Percentiles rank a stretch among this genome's conserved stretches.
Conservation (phyloP, 2,329 filamentous ascomycete genomes). For the Colletotrichum shisoi region DNA sequence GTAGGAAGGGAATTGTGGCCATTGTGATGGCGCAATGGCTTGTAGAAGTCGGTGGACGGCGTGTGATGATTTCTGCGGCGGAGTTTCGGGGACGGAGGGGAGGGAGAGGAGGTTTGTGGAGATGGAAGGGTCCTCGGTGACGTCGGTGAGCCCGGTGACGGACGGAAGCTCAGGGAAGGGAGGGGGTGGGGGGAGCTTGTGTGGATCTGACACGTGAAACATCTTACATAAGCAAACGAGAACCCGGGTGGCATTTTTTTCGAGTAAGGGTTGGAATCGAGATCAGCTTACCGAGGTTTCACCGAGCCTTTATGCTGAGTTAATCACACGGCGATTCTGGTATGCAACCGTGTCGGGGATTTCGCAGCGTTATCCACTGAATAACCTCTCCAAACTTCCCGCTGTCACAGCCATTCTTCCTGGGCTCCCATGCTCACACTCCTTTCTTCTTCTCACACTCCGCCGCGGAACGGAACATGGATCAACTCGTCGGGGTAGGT, state of each 20-base stretch:
- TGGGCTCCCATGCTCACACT: constrained; percentile 22
- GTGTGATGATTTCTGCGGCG: constrained; percentile 61
- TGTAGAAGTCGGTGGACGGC: constrained; percentile 41
- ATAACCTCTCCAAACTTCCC: constrained; percentile 37
- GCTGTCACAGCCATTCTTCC: constrained; percentile 28
- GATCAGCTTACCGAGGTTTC: background rate
- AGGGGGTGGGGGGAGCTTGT: constrained; percentile 25
- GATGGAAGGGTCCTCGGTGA: constrained; percentile 23
- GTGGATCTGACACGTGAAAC: constrained; percentile 6
- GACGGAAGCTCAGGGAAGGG: background rate
- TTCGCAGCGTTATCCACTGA: constrained; percentile 33
- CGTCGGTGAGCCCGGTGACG: constrained; percentile 38
- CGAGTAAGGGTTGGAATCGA: background rate
- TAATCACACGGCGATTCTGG: background rate
- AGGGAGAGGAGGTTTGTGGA: constrained; percentile 13
- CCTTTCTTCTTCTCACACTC: background rate
- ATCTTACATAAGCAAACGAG: background rate
- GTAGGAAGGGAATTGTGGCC: constrained; percentile 41
- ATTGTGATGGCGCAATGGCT: constrained; percentile 48
- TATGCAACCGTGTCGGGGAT: constrained; percentile 15
- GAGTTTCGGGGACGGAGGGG: constrained; percentile 53
- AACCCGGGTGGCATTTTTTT: background rate
- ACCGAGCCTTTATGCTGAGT: background rate
- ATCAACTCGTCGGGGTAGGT: no score
- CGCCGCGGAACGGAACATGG: no score